Percentiles rank a stretch among this genome's conserved stretches.
Evolutionary conservation across 768 basidiomycete species (phyloP).

Genomic region (Boletellus ananas): DNA sequence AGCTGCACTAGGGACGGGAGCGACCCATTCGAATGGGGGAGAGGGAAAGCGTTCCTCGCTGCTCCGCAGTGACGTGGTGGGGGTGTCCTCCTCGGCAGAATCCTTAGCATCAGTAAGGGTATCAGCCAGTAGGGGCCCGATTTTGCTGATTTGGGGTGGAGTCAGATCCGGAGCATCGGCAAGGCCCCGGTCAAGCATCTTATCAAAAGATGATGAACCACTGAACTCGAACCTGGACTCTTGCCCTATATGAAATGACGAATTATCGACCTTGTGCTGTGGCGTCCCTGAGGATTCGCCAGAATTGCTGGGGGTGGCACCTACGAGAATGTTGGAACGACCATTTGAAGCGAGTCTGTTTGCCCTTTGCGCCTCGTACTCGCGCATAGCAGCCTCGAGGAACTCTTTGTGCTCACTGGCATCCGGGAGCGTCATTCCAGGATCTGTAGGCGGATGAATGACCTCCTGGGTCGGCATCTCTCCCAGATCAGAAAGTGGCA

Average conservation of each 20-base stretch:
- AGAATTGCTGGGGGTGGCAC: constrained; percentile 48
- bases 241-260: constrained; percentile 17
- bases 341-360: constrained; percentile 6
- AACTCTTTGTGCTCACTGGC: constrained; percentile 34
- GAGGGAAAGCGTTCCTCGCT: constrained; percentile 8
- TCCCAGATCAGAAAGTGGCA: constrained; percentile 57
- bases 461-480: constrained; percentile 29
- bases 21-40: constrained; percentile 20
- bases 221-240: constrained; percentile 35
- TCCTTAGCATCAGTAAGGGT: constrained; percentile 1
- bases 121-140: constrained; percentile 5
- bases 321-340: constrained; percentile 40
- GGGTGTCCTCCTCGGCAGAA: background rate
- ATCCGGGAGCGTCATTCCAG: constrained; percentile 48
- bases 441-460: constrained; percentile 34
- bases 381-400: constrained; percentile 21
- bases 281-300: constrained; percentile 25
- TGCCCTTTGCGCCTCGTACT: constrained; percentile 24
- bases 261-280: constrained; percentile 9
- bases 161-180: constrained; percentile 21
- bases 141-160: constrained; percentile 11
- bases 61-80: background rate
- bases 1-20: constrained; percentile 9
- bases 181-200: constrained; percentile 35
- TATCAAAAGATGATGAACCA: constrained; percentile 40